These are phyloP conservation scores for Fusarium sulawesiense DNA, from an alignment of 2,329 filamentous ascomycete species.

Conservation along the genomic window DNA sequence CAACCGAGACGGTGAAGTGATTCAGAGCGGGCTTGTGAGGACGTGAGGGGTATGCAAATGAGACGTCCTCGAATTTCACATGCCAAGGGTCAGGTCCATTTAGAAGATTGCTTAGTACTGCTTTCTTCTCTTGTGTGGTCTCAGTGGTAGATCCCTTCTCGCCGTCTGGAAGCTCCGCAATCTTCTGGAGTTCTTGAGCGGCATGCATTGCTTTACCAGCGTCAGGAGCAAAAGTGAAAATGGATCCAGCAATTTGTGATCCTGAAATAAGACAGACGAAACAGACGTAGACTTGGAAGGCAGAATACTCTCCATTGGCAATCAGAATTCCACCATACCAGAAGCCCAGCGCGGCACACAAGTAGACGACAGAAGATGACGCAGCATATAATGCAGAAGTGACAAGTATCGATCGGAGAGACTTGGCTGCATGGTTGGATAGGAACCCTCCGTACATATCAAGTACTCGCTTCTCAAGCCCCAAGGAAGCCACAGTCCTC, in stretches of 20 bases:
- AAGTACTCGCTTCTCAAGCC: background rate
- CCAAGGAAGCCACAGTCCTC: background rate
- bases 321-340: slow-evolving; percentile 57
- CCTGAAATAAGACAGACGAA: slow-evolving; percentile 64
- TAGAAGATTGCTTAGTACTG: background rate
- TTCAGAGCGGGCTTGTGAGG: slow-evolving; percentile 64
- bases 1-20: slow-evolving; percentile 70
- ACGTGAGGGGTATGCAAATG: slow-evolving; percentile 62
- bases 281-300: slow-evolving; percentile 62
- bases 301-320: slow-evolving; percentile 48
- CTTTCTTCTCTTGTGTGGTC: background rate
- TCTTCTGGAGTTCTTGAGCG: background rate
- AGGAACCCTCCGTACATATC: background rate
- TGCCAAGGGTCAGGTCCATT: slow-evolving; percentile 1
- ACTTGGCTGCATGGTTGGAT: background rate
- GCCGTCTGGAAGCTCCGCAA: background rate
- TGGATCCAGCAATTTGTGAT: slow-evolving; percentile 53
- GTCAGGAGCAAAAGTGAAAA: slow-evolving; percentile 52
- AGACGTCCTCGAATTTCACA: background rate
- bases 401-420: background rate
- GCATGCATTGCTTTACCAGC: slow-evolving; percentile 6
- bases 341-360: slow-evolving; percentile 62
- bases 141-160: background rate
- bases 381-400: slow-evolving; percentile 41
- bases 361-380: slow-evolving; percentile 51